These are phyloP conservation scores for Penicillium sp. DNA, from an alignment of 2,329 filamentous ascomycete genomes.

Conservation along the genomic window DNA sequence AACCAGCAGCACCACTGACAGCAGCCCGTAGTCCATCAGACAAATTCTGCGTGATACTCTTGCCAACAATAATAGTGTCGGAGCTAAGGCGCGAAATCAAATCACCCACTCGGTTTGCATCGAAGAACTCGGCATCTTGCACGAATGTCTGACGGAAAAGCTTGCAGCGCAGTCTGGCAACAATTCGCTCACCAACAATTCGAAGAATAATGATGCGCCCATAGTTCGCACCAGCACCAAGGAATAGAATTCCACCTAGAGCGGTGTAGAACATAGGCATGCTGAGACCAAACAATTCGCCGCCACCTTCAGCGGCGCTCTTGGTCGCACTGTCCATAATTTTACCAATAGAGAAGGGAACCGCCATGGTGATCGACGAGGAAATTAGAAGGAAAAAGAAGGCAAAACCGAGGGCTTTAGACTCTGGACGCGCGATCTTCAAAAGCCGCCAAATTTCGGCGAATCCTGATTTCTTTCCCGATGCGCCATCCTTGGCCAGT, in stretches of 20 bases:
- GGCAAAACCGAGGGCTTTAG: conserved; percentile 72
- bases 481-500: conserved; percentile 73
- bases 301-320: conserved; percentile 60
- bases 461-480: conserved; percentile 58
- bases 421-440: conserved; percentile 83
- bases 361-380: conserved; percentile 89
- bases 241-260: conserved; percentile 70
- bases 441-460: conserved; percentile 82
- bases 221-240: conserved; percentile 90
- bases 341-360: conserved; percentile 94
- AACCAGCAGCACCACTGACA: conserved; percentile 85
- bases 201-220: conserved; percentile 88
- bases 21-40: conserved; percentile 91
- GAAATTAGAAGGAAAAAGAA: conserved; percentile 85
- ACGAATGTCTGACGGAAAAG: conserved; percentile 89
- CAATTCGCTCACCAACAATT: conserved; percentile 92
- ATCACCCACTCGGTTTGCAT: conserved; percentile 94
- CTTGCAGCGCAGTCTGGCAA: conserved; percentile 81
- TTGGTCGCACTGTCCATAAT: conserved; percentile 90
- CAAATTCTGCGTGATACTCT: conserved; percentile 96
- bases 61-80: conserved; percentile 96
- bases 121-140: conserved; percentile 99
- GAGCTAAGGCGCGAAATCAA: conserved; percentile 92
- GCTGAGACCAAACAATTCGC: conserved; percentile 76
- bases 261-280: conserved; percentile 85